Evolutionary conservation across 2,329 filamentous ascomycete genomes (phyloP).

Genomic region (Calonectria henricotiae): DNA sequence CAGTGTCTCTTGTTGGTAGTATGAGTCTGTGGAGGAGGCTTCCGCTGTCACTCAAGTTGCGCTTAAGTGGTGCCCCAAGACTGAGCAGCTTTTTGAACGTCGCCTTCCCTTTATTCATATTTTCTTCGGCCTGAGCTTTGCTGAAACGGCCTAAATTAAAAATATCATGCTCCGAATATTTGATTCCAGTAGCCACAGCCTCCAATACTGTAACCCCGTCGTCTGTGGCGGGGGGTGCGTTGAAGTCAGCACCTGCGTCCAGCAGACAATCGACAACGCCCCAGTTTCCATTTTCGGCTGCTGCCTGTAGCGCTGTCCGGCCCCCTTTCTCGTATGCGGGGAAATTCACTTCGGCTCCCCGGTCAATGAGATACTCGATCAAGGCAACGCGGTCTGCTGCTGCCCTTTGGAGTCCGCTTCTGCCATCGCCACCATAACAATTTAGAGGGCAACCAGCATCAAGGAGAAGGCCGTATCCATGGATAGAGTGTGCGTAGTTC

Average conservation of each 20-base stretch:
- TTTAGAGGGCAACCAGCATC: background rate
- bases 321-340: background rate
- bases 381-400: background rate
- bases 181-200: background rate
- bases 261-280: background rate
- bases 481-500: background rate
- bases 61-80: background rate
- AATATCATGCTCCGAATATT: too few relatives aligned
- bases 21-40: background rate
- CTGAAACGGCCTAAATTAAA: too few relatives aligned
- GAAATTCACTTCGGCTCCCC: background rate
- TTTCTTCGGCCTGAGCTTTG: too few relatives aligned
- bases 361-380: background rate
- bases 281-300: background rate
- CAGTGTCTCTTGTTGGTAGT: too few relatives aligned
- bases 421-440: background rate
- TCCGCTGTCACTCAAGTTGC: background rate
- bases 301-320: slow-evolving; percentile 1
- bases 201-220: background rate
- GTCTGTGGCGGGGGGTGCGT: background rate
- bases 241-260: background rate
- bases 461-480: background rate
- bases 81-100: background rate
- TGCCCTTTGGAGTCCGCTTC: background rate
- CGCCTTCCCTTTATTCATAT: too few relatives aligned